phyloP scores from a whole-genome alignment of 495 filamentous ascomycete species.

The Penicillium mononematosum region DNA sequence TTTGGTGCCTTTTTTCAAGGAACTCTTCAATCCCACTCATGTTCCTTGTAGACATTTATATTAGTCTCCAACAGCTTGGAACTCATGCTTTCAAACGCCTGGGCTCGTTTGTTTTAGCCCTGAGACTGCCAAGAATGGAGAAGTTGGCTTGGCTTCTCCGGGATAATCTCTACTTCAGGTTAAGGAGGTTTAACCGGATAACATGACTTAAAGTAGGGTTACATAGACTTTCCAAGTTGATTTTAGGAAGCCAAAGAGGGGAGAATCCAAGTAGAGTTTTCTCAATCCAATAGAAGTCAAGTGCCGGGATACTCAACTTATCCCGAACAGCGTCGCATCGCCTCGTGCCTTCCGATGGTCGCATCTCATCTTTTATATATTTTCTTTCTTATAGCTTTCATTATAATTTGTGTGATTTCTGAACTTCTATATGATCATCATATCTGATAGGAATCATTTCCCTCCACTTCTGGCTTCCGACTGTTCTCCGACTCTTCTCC shows the following conservation, averaged over 20 bases:
- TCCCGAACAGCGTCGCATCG: slow-evolving; percentile 37
- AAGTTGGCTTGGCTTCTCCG: slow-evolving; percentile 1
- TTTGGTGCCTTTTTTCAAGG: not conserved
- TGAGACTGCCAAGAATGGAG: slow-evolving; percentile 16
- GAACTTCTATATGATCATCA: not conserved
- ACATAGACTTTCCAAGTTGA: slow-evolving; percentile 22
- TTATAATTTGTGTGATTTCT: not conserved
- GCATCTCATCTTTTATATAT: slow-evolving; percentile 24
- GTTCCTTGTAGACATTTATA: slow-evolving; percentile 6
- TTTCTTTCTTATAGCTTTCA: not conserved
- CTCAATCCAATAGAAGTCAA: slow-evolving; percentile 7
- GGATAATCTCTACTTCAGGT: not conserved
- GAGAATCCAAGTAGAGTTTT: slow-evolving; percentile 6
- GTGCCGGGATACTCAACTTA: slow-evolving; percentile 18
- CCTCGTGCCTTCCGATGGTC: slow-evolving; percentile 38
- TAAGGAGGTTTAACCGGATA: not conserved
- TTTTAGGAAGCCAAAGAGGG: not conserved
- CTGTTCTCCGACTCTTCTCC: not conserved
- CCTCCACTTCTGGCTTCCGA: slow-evolving; percentile 3
- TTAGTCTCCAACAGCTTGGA: not conserved
- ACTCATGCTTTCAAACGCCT: slow-evolving; percentile 15
- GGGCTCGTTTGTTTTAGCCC: slow-evolving; percentile 14
- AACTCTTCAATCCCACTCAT: slow-evolving; percentile 14
- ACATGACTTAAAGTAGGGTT: slow-evolving; percentile 25
- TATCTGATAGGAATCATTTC: not conserved